These are phyloP conservation scores for Beauveria sp. DNA, from an alignment of 2,329 filamentous ascomycete species.

Conservation along the genomic window DNA sequence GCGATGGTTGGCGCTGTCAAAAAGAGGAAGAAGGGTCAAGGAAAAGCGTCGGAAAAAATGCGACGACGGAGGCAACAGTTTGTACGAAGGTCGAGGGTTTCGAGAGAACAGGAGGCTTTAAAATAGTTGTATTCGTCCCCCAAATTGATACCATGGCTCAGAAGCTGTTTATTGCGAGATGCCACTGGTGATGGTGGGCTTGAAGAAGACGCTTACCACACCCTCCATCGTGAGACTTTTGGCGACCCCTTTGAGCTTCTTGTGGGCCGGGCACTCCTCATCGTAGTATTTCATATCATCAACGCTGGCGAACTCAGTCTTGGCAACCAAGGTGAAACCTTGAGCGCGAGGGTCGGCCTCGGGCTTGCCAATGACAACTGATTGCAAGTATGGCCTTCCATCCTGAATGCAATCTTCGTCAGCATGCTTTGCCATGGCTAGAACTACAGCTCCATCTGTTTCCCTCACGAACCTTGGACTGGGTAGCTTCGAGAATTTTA, in stretches of 20 bases:
- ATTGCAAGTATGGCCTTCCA: conserved; percentile 62
- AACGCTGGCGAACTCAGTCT: conserved; percentile 54
- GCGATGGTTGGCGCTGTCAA: neutral
- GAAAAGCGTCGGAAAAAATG: neutral
- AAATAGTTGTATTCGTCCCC: neutral
- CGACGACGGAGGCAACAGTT: neutral
- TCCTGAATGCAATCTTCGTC: conserved; percentile 37
- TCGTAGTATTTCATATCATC: conserved; percentile 69
- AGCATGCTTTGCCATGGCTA: neutral
- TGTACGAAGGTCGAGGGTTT: neutral
- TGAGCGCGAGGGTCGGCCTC: conserved; percentile 52
- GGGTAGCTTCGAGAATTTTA: conserved; percentile 29
- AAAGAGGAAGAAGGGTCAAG: neutral
- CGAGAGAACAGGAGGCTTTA: neutral
- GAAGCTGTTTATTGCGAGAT: neutral
- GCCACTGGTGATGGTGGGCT: conserved; percentile 23
- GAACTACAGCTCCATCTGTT: neutral
- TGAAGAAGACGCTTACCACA: conserved; percentile 34
- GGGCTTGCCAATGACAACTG: conserved; percentile 44
- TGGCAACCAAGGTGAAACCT: conserved; percentile 57
- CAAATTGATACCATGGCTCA: neutral
- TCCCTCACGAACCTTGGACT: conserved; percentile 34
- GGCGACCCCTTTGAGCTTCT: conserved; percentile 30
- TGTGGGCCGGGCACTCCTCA: conserved; percentile 37
- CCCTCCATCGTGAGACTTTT: conserved; percentile 27